Percentiles rank a stretch among this genome's conserved stretches.
These are phyloP conservation scores for Thalassiosira delicatula DNA, from an alignment of 352 stramenopile species.

Conservation along the genomic window DNA sequence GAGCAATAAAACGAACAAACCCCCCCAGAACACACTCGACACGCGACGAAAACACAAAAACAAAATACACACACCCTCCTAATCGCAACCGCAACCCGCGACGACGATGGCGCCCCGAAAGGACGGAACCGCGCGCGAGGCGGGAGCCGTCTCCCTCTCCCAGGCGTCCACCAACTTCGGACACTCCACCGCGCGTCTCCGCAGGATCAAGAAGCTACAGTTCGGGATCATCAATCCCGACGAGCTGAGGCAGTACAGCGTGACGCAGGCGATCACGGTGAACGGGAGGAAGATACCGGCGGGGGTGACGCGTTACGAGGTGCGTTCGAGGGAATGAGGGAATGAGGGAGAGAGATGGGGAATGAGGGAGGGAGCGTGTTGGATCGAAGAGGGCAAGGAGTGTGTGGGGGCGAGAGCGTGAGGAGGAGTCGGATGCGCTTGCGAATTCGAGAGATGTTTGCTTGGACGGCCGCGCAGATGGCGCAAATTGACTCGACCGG, in stretches of 20 bases:
- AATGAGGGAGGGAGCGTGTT: too few relatives aligned
- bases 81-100: background rate
- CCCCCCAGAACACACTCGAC: too few relatives aligned
- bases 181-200: conserved; percentile 92
- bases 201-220: conserved; percentile 96
- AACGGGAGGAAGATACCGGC: conserved; percentile 95
- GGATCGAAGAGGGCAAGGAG: too few relatives aligned
- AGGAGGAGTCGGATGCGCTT: too few relatives aligned
- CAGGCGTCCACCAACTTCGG: conserved; percentile 89
- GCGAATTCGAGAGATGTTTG: too few relatives aligned
- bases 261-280: conserved; percentile 96
- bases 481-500: too few relatives aligned
- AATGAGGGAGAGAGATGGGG: too few relatives aligned
- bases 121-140: conserved; percentile 64
- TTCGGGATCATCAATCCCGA: conserved; percentile 98
- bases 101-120: conserved; percentile 57
- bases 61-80: conserved; percentile 16
- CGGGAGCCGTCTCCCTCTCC: conserved; percentile 75
- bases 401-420: too few relatives aligned
- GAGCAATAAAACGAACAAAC: too few relatives aligned
- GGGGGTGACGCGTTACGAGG: conserved; percentile 91
- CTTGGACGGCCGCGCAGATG: too few relatives aligned
- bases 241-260: conserved; percentile 95
- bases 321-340: too few relatives aligned
- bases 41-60: conserved; percentile 32